These are phyloP conservation scores for Globisporangium spinosum DNA, from an alignment of 352 stramenopile species.

Conservation along the genomic window DNA sequence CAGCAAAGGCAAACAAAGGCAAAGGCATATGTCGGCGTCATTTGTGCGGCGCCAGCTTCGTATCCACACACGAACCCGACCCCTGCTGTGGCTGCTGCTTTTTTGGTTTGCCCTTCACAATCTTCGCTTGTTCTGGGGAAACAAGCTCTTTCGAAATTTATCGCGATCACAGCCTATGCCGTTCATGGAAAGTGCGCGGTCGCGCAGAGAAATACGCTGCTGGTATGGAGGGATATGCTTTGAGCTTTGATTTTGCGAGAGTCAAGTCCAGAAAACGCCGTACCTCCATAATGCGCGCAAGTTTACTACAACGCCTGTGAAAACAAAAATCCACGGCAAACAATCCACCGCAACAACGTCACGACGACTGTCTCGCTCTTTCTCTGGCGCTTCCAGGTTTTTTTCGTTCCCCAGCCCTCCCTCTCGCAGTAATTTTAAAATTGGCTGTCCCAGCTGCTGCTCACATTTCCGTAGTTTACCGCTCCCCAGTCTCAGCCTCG, in stretches of 20 bases:
- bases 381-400: conserved; percentile 3
- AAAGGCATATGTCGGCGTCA: not conserved
- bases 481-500: not conserved
- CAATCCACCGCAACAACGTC: conserved; percentile 5
- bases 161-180: not conserved
- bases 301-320: not conserved
- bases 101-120: not conserved
- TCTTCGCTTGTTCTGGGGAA: not conserved
- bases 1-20: not conserved
- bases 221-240: not conserved
- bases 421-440: conserved; percentile 4
- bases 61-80: not conserved
- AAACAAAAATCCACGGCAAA: conserved; percentile 4
- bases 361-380: conserved; percentile 2
- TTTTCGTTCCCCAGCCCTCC: not conserved
- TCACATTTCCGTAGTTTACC: not conserved
- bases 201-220: not conserved
- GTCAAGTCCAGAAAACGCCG: not conserved
- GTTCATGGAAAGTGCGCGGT: not conserved
- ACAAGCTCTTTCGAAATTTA: not conserved
- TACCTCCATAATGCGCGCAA: not conserved
- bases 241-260: not conserved
- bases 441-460: conserved; percentile 1
- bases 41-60: not conserved
- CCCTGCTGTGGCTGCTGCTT: not conserved